These are phyloP conservation scores for Xylaria intraflava DNA, from an alignment of 495 filamentous ascomycete species.

Conservation along the genomic window DNA sequence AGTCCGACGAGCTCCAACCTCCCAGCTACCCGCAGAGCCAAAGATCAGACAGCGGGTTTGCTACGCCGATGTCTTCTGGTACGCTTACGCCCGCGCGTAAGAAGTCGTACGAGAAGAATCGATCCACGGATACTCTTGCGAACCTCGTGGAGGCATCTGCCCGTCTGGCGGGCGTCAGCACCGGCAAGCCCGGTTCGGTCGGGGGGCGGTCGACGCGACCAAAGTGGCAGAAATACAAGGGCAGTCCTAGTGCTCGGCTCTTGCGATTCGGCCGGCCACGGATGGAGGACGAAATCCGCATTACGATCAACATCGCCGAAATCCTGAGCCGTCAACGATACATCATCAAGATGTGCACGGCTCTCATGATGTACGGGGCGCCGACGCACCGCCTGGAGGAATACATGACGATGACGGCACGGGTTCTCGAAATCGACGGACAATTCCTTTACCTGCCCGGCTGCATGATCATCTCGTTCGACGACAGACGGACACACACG, in stretches of 20 bases:
- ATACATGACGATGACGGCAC: constrained; percentile 86
- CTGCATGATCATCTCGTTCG: constrained; percentile 94
- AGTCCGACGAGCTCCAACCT: constrained; percentile 21
- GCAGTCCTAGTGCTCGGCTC: constrained; percentile 32
- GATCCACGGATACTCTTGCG: constrained; percentile 43
- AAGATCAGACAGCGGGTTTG: constrained; percentile 24
- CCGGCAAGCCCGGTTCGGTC: constrained; percentile 29
- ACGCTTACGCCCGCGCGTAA: constrained; percentile 45
- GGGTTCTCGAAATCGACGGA: constrained; percentile 81
- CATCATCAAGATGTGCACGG: constrained; percentile 75
- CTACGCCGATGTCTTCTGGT: constrained; percentile 36
- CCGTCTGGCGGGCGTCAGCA: constrained; percentile 38
- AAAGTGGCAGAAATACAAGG: constrained; percentile 36
- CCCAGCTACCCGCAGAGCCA: constrained; percentile 21
- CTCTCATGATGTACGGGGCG: constrained; percentile 78
- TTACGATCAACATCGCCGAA: constrained; percentile 86
- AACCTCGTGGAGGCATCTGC: constrained; percentile 53
- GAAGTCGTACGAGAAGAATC: constrained; percentile 52
- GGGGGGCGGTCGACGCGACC: constrained; percentile 16
- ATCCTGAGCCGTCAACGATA: constrained; percentile 75
- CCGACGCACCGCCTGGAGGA: constrained; percentile 70
- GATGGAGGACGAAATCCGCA: constrained; percentile 63
- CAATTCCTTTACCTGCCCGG: constrained; percentile 91
- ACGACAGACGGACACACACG: constrained; percentile 82
- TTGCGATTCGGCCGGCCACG: constrained; percentile 34